A percentile compares a stretch with the other conserved stretches of the same genome.
Conservation (phyloP, 1,139 yeast species). For the Geotrichum cucujoidarum region DNA sequence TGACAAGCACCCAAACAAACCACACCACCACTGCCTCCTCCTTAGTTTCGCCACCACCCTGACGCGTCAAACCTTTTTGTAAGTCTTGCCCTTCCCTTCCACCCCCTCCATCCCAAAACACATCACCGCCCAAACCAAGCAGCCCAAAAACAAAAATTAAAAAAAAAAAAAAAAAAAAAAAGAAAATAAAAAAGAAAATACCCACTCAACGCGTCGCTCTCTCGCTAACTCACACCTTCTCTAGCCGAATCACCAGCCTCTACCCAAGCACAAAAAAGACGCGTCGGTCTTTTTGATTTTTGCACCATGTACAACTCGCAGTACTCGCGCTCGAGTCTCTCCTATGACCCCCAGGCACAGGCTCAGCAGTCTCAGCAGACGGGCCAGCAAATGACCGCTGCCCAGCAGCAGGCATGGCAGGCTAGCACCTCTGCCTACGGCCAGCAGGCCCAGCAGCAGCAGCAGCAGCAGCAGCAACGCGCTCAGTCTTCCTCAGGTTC, state of each 20-base stretch:
- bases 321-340: not conserved
- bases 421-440: not conserved
- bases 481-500: not conserved
- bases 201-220: too few species aligned
- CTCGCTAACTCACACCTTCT: too few species aligned
- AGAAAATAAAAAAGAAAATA: too few species aligned
- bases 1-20: too few species aligned
- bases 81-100: too few species aligned
- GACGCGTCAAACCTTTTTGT: too few species aligned
- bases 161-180: too few species aligned
- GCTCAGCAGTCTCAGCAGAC: not conserved
- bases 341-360: conserved; percentile 3
- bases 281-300: not conserved
- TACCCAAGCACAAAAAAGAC: not conserved
- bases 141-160: too few species aligned
- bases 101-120: too few species aligned
- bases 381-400: not conserved
- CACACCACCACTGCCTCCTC: too few species aligned
- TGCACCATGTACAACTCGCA: conserved; percentile 1
- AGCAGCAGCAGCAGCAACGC: not conserved
- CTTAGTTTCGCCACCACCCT: too few species aligned
- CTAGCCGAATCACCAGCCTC: not conserved
- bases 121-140: too few species aligned
- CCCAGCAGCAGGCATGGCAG: conserved; percentile 1
- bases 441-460: not conserved